A percentile compares a stretch with the other conserved stretches of the same genome.
phyloP scores from a whole-genome alignment of 148 eudicot genomes.

The Cornus florida region DNA sequence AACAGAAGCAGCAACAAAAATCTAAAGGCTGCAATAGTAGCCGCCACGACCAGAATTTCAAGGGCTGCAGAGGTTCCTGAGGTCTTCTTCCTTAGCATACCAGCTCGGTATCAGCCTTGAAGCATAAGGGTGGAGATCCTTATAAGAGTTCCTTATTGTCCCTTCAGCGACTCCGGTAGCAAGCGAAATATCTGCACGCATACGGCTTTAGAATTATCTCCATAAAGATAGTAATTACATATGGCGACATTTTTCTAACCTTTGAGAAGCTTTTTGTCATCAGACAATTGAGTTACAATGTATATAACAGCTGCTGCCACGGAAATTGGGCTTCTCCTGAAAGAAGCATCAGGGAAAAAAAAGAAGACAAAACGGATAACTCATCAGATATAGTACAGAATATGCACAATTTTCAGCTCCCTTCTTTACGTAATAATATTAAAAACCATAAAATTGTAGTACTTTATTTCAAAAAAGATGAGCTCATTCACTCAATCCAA shows the following conservation, averaged over 20 bases:
- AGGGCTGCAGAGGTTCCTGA: constrained; percentile 14
- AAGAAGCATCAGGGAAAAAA: neutral
- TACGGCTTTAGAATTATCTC: neutral
- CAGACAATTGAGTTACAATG: constrained; percentile 26
- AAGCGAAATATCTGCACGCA: constrained; percentile 21
- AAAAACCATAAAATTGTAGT: neutral
- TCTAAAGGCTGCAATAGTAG: neutral
- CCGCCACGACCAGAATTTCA: neutral
- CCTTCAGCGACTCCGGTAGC: constrained; percentile 37
- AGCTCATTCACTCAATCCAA: too few species aligned
- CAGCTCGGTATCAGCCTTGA: constrained; percentile 27
- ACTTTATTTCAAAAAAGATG: too few species aligned
- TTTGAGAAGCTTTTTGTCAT: constrained; percentile 14
- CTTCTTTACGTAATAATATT: too few species aligned
- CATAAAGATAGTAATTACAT: neutral
- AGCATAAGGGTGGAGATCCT: constrained; percentile 30
- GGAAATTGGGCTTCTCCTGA: constrained; percentile 31
- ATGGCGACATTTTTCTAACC: neutral
- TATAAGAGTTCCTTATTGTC: constrained; percentile 30
- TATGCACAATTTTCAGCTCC: neutral
- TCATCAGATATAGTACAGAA: neutral
- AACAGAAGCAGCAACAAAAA: neutral
- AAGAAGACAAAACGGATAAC: neutral
- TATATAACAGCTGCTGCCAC: constrained; percentile 30
- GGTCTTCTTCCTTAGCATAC: constrained; percentile 34